Conservation (phyloP, 192 early-diverging fungal species). For the Pilaira anomala region DNA sequence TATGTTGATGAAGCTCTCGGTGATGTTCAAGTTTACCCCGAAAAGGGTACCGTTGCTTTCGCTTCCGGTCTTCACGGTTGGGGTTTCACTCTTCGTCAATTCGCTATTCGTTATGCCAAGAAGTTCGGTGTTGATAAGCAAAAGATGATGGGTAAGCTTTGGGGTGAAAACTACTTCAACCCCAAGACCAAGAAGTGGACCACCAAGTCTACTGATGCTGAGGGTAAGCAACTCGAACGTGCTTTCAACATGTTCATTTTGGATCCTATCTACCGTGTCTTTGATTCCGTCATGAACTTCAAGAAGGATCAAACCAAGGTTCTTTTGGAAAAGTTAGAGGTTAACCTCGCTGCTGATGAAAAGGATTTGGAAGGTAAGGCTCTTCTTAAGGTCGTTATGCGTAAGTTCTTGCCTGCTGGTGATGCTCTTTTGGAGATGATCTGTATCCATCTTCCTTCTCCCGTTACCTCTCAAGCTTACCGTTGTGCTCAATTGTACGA, state of each 20-base stretch:
- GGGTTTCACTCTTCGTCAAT: conserved; percentile 99
- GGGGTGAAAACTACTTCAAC: conserved; percentile 99
- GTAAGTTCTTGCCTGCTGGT: conserved; percentile 97
- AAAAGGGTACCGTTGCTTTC: conserved; percentile 94
- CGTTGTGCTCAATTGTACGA: conserved; percentile 93
- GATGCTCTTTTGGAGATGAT: conserved; percentile 99
- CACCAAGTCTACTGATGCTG: conserved; percentile 66
- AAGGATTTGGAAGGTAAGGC: conserved; percentile 88
- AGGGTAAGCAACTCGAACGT: conserved; percentile 85
- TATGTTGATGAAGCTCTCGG: conserved; percentile 86
- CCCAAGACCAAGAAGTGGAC: conserved; percentile 97
- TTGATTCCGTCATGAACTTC: conserved; percentile 94
- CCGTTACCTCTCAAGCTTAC: conserved; percentile 88
- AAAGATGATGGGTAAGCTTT: conserved; percentile 95
- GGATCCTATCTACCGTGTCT: conserved; percentile 97
- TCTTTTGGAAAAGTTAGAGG: conserved; percentile 85
- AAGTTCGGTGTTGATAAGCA: conserved; percentile 95
- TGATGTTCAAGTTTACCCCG: conserved; percentile 90
- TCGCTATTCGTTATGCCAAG: conserved; percentile 93
- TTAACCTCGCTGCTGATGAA: conserved; percentile 82
- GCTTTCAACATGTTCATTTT: conserved; percentile 96
- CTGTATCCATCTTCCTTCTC: conserved; percentile 96
- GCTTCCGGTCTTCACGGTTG: conserved; percentile 98
- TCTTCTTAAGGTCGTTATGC: conserved; percentile 94
- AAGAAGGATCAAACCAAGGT: conserved; percentile 82